These are phyloP conservation scores for Cutaneotrichosporon mucoides DNA, from an alignment of 1,284 basidiomycete species.

Conservation along the genomic window DNA sequence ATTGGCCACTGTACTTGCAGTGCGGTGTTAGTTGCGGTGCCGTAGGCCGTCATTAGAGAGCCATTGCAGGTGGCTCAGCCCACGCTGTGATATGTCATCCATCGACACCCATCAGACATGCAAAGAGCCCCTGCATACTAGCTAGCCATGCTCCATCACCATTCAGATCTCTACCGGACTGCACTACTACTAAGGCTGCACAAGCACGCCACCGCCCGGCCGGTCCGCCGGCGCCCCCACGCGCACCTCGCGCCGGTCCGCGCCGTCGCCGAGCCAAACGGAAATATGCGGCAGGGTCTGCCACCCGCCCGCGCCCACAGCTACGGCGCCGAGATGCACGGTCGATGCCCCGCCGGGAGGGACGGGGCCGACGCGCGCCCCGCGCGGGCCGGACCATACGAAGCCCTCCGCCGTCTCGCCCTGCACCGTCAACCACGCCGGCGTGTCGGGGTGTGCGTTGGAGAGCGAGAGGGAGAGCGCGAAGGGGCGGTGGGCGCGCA, in stretches of 20 bases:
- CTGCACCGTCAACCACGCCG: slow-evolving; percentile 26
- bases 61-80: too few relatives aligned
- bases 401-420: slow-evolving; percentile 42
- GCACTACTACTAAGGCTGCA: slow-evolving; percentile 6
- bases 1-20: too few relatives aligned
- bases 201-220: slow-evolving; percentile 9
- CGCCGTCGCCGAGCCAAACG: slow-evolving; percentile 34
- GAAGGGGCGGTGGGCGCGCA: slow-evolving; percentile 31
- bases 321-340: slow-evolving; percentile 26
- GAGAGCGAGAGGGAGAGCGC: slow-evolving; percentile 27
- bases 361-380: slow-evolving; percentile 23
- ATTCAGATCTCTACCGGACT: too few relatives aligned
- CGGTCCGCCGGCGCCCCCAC: slow-evolving; percentile 16
- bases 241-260: slow-evolving; percentile 31
- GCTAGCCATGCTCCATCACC: too few relatives aligned
- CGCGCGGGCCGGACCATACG: slow-evolving; percentile 40
- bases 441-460: slow-evolving; percentile 38
- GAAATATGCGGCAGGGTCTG: slow-evolving; percentile 30
- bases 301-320: slow-evolving; percentile 33
- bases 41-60: too few relatives aligned
- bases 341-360: slow-evolving; percentile 18
- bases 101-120: too few relatives aligned
- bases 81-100: too few relatives aligned
- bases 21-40: too few relatives aligned
- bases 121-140: too few relatives aligned